Percentiles rank a stretch among this genome's conserved stretches.
Evolutionary conservation across 2,329 filamentous ascomycete species (phyloP).

Genomic region (Tolypocladium amazonense): DNA sequence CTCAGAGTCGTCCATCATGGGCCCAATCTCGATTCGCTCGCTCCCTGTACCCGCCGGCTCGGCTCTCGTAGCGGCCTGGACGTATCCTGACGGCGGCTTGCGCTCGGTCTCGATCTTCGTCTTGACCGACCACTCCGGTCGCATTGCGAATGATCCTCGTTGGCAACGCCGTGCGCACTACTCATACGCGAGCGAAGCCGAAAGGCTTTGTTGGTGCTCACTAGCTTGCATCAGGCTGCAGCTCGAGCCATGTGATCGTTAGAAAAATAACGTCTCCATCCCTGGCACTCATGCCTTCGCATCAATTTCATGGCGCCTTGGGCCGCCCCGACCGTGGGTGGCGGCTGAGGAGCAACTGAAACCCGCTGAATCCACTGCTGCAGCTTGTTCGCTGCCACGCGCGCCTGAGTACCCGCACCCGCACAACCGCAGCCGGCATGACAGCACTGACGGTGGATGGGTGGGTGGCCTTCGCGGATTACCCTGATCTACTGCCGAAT

Average conservation of each 20-base stretch:
- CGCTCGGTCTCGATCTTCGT: neutral
- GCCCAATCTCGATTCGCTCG: neutral
- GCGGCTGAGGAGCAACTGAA: neutral
- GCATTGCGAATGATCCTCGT: neutral
- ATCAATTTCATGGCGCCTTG: neutral
- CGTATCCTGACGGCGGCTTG: neutral
- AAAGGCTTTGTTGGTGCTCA: neutral
- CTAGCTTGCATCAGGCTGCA: neutral
- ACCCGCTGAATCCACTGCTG: neutral
- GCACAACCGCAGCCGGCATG: neutral
- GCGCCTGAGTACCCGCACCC: neutral
- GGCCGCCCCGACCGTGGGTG: neutral
- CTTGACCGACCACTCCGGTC: neutral
- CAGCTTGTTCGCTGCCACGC: neutral
- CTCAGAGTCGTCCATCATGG: neutral
- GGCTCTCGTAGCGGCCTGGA: neutral
- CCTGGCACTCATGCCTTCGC: neutral
- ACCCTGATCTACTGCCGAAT: neutral
- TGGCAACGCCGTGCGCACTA: neutral
- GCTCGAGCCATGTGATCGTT: neutral
- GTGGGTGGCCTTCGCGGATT: neutral
- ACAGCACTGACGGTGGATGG: neutral
- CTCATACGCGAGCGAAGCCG: neutral
- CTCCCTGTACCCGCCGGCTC: neutral
- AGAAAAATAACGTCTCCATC: neutral